Evolutionary conservation across 2,329 filamentous ascomycete genomes (phyloP).

Genomic region (Neoarthrinium moseri): DNA sequence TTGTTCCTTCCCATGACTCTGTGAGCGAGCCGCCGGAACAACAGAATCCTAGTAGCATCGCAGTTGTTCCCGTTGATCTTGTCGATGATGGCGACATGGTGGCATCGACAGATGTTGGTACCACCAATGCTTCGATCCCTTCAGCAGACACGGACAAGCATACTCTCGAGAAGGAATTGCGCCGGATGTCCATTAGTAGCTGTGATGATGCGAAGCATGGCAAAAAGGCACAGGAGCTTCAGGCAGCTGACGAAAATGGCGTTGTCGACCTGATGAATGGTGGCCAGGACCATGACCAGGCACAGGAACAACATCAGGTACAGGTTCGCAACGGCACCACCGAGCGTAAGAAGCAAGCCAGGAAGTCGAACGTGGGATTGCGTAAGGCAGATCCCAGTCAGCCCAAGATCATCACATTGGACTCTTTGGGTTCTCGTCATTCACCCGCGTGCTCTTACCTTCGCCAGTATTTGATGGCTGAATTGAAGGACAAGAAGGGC

Average conservation of each 20-base stretch:
- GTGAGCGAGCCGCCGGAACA: too few relatives aligned
- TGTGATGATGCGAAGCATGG: neutral
- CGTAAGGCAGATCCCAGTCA: slow-evolving; percentile 48
- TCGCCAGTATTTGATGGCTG: slow-evolving; percentile 73
- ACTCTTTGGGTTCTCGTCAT: slow-evolving; percentile 73
- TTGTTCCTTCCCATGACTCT: too few relatives aligned
- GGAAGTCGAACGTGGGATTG: slow-evolving; percentile 28
- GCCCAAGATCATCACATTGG: slow-evolving; percentile 79
- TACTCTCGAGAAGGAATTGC: slow-evolving; percentile 4
- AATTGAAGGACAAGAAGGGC: slow-evolving; percentile 63
- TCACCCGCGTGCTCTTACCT: slow-evolving; percentile 64
- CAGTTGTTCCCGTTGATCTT: neutral
- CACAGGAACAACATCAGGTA: too few relatives aligned
- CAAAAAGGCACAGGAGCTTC: neutral
- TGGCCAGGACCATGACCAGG: too few relatives aligned
- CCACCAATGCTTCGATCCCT: too few relatives aligned
- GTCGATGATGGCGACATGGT: neutral
- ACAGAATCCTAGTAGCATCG: slow-evolving; percentile 2
- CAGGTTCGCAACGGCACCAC: too few relatives aligned
- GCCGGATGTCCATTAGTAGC: slow-evolving; percentile 5
- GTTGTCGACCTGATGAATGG: too few relatives aligned
- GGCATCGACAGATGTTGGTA: too few relatives aligned
- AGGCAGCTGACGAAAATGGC: too few relatives aligned
- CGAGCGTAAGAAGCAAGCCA: slow-evolving; percentile 26
- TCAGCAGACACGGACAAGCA: too few relatives aligned